Evolutionary conservation across 192 early-diverging fungal species (phyloP).

Genomic region (Coemansia sp.): DNA sequence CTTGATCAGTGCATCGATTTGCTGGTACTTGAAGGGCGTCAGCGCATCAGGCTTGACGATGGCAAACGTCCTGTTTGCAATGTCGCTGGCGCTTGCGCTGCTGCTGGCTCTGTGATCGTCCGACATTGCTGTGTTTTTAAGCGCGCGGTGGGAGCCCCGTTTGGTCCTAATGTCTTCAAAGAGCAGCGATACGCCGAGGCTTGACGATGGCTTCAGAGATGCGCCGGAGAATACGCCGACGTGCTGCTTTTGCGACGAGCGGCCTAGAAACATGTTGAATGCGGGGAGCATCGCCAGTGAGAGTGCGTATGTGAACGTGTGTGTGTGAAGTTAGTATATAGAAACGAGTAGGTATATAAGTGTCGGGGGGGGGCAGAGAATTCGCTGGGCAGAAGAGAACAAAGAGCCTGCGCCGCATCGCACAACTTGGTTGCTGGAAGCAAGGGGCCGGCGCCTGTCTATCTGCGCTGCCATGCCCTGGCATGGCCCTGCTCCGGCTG

Average conservation of each 20-base stretch:
- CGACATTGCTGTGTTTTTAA: slow-evolving; percentile 24
- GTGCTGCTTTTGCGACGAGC: slow-evolving; percentile 42
- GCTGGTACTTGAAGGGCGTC: slow-evolving; percentile 54
- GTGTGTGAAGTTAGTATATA: neutral
- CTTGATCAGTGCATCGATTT: slow-evolving; percentile 56
- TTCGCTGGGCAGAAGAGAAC: too few species aligned
- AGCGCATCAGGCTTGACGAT: slow-evolving; percentile 63
- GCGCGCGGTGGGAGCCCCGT: neutral
- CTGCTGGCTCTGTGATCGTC: slow-evolving; percentile 18
- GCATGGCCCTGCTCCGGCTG: too few species aligned
- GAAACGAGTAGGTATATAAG: neutral
- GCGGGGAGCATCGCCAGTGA: slow-evolving; percentile 26
- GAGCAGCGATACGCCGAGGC: slow-evolving; percentile 41
- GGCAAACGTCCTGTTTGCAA: slow-evolving; percentile 57
- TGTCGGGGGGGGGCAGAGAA: neutral
- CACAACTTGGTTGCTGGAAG: too few species aligned
- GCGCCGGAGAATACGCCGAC: slow-evolving; percentile 35
- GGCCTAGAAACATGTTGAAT: slow-evolving; percentile 45
- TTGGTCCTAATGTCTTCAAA: slow-evolving; percentile 41
- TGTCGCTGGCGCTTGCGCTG: too few species aligned
- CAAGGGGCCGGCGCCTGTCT: neutral
- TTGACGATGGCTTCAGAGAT: slow-evolving; percentile 31
- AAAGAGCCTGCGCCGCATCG: too few species aligned
- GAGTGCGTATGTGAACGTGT: neutral
- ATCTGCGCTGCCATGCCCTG: too few species aligned